A percentile compares a stretch with the other conserved stretches of the same genome.
Evolutionary conservation across 2,329 filamentous ascomycete genomes (phyloP).

Genomic region (Claviceps quebecensis): DNA sequence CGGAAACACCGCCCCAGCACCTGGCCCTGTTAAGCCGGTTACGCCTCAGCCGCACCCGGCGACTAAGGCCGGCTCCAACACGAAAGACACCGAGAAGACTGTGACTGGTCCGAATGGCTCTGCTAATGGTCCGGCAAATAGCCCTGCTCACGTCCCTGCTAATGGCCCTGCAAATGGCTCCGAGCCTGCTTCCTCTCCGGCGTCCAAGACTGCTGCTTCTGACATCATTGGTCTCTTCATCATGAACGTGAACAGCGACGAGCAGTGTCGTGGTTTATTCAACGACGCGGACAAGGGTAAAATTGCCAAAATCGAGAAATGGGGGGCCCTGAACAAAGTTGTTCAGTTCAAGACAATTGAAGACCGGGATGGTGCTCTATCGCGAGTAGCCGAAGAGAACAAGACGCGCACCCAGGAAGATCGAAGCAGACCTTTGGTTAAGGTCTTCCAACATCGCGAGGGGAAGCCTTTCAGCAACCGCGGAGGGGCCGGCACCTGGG

Average conservation of each 20-base stretch:
- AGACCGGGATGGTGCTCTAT: conserved; percentile 68
- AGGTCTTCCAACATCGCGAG: conserved; percentile 63
- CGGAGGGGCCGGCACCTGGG: conserved; percentile 54
- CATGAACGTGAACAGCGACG: conserved; percentile 69
- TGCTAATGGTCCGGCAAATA: conserved; percentile 32
- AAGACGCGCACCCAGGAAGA: conserved; percentile 61
- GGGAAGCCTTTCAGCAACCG: conserved; percentile 41
- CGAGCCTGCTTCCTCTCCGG: conserved; percentile 42
- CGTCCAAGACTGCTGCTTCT: conserved; percentile 45
- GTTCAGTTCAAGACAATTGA: conserved; percentile 70
- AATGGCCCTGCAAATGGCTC: conserved; percentile 41
- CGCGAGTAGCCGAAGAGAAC: conserved; percentile 58
- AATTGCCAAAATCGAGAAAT: conserved; percentile 66
- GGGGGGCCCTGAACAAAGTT: conserved; percentile 67
- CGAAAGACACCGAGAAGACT: conserved; percentile 44
- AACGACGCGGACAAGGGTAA: conserved; percentile 70
- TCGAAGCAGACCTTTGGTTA: conserved; percentile 66
- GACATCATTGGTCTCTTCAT: conserved; percentile 79
- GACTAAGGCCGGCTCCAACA: conserved; percentile 23
- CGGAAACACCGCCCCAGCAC: conserved; percentile 19
- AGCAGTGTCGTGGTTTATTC: conserved; percentile 72
- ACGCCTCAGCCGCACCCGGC: conserved; percentile 37
- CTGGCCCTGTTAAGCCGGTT: conserved; percentile 24
- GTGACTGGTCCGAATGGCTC: conserved; percentile 38
- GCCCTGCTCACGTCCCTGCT: conserved; percentile 24